Evolutionary conservation across 352 stramenopile species (phyloP).

Genomic region (Globisporangium lucens): DNA sequence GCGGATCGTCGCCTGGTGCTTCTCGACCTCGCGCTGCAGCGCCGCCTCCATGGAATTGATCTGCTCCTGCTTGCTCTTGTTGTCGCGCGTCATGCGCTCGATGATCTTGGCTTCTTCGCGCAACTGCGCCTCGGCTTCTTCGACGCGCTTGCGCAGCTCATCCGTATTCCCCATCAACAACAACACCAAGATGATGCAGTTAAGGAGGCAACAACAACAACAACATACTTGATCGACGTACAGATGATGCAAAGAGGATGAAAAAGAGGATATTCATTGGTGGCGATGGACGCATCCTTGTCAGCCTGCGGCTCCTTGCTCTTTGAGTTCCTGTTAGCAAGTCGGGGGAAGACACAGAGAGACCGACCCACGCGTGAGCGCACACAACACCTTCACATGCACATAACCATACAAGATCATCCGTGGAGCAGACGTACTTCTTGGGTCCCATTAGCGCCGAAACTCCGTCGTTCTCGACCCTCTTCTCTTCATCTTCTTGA

Average conservation of each 20-base stretch:
- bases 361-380: background rate
- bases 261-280: slow-evolving; percentile 68
- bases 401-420: background rate
- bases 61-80: slow-evolving; percentile 69
- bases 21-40: slow-evolving; percentile 62
- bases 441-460: slow-evolving; percentile 39
- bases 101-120: slow-evolving; percentile 82
- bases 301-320: slow-evolving; percentile 15
- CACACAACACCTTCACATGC: background rate
- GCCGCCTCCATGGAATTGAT: slow-evolving; percentile 62
- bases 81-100: slow-evolving; percentile 75
- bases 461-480: background rate
- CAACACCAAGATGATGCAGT: slow-evolving; percentile 7
- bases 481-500: background rate
- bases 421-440: slow-evolving; percentile 18
- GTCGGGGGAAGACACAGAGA: background rate
- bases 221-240: slow-evolving; percentile 1
- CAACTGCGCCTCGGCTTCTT: slow-evolving; percentile 70
- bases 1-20: slow-evolving; percentile 46
- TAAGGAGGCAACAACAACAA: slow-evolving; percentile 19
- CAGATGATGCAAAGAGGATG: background rate
- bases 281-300: slow-evolving; percentile 54
- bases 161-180: slow-evolving; percentile 26
- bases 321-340: slow-evolving; percentile 9
- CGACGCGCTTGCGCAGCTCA: slow-evolving; percentile 64